These are phyloP conservation scores for Cladosporium sp. DNA, from an alignment of 2,329 filamentous ascomycete genomes.

Conservation along the genomic window DNA sequence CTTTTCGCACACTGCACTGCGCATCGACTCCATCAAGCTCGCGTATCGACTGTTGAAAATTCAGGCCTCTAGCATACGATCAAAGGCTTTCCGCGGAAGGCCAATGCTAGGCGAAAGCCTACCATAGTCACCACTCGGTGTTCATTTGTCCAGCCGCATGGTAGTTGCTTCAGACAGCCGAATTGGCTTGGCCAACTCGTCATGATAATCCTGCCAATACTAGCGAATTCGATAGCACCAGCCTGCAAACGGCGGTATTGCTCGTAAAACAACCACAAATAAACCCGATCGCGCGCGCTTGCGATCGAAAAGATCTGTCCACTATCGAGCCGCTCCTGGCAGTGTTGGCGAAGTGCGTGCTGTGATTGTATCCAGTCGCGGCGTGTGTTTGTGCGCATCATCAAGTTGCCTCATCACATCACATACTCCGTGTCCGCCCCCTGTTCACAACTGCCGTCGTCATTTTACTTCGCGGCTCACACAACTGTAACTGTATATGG, in stretches of 20 bases:
- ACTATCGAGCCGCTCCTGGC: background rate
- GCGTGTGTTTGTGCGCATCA: constrained; percentile 4
- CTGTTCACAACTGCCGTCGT: background rate
- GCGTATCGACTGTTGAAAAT: background rate
- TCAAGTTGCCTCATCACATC: background rate
- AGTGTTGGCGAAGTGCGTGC: background rate
- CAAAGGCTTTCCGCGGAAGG: background rate
- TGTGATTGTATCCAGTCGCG: background rate
- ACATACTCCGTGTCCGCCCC: background rate
- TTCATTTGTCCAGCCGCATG: background rate
- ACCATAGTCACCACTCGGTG: background rate
- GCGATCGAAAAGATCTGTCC: background rate
- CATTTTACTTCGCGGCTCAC: background rate
- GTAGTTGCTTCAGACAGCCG: constrained; percentile 5
- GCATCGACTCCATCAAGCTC: background rate
- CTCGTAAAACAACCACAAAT: background rate
- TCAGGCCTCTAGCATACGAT: background rate
- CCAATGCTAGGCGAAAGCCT: background rate
- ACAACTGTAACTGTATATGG: background rate
- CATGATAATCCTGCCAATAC: background rate
- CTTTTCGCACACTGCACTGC: background rate
- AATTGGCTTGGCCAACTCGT: constrained; percentile 2
- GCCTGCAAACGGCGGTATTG: background rate
- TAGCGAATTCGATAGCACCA: background rate
- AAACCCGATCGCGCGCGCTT: background rate